Evolutionary conservation across 2,329 filamentous ascomycete genomes (phyloP), one percentile per base, ranked within the genome.

Genomic region (Microascus cirrosus): DNA sequence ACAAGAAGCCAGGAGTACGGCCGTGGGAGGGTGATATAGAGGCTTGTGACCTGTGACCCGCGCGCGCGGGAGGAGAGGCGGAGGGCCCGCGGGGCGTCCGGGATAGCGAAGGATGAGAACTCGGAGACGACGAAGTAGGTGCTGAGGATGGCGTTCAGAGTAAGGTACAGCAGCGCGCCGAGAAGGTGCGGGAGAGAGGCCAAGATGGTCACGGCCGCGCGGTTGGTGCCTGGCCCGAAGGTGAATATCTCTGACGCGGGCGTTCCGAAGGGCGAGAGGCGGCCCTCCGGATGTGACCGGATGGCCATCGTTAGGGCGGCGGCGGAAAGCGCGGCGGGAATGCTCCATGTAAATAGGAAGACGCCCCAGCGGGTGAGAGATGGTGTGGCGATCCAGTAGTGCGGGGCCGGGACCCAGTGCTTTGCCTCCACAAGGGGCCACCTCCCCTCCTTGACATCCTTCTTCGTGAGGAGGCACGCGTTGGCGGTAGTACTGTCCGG

Each of bases 71-170:
- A 69, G 1, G 74, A 76, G 35, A 81, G 73, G 35, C 79, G 75
- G 28, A 82, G 70, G 13, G 36, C 36, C 6, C 36, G 36, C 59
- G 58, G 8, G 61, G 58, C 11, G 55, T 53, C 60, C 18, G 67
- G 55, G 1, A 69, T 58, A 2, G 73, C 73, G 63, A 74, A 79
- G 56, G 72, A 72, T 2, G 74, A 71, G 53, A 77, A 69, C 64
- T 82, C 79, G 66, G 78, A 74, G 1, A 76, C 78, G 45, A 81
- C 68, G 63, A 71, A 78, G 66, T 75, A 78, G 2, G 71, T 67
- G 2, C 75, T 76, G 15, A 81, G 65, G 24, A 79, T 70, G 4
- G 72, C 66, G 67, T 81, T 79, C 53, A 69, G 69, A 12, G 71
- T 64, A 35, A 81, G 66, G 65, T 81, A 82, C 10, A 81, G 70